Base-by-base conservation (phyloP, 2,329 filamentous ascomycete genomes). In the Sporothrix protearum region DNA sequence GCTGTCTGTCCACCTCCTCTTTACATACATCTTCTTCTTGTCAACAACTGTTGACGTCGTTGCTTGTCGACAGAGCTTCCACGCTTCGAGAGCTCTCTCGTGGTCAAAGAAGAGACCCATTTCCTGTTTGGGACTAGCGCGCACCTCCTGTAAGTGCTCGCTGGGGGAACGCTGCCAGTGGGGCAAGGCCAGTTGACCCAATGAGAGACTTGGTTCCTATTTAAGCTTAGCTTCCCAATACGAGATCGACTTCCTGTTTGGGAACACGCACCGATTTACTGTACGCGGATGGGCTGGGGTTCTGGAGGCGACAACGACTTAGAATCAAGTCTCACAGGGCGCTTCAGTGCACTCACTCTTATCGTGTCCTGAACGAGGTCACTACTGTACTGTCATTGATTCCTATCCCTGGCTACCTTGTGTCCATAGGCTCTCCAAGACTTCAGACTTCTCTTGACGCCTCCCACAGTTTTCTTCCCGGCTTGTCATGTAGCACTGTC, bases 1-100 rank as follows among this genome's bases (percentile, higher is more conserved):
- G 2, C 74, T 80, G 16, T 81, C 33, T 1, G 12, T 19, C 28
- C n/a, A n/a, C 33, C 7, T 25, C 63, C 25, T 33, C 12, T 16
- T 49, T 67, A 67, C 45, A 64, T 49, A 67, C 42, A 10, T 67
- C 22, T 47, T 28, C 30, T 36, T 9, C 6, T 12, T 2, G 4
- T 16, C 42, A 47, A 47, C 25, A 30, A 14, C 9, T 47, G 39
- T 64, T 30, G 22, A n/a, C 57, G 36, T 42, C 57, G 57, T 42
- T 3, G 39, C 22, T 28, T 47, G 36, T 47, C 25, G 22, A 28
- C 33, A 19, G 3, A 25, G 42, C 42, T 19, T 49, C 12, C 16
- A 33, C 5, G 25, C 3, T n/a, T 49, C 19, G 25, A 67, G 19
- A 30, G 19, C 22, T 6, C 49, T 4, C 33, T 39, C 12, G 2